Evolutionary conservation across 139 green algal species (phyloP), one percentile per base, ranked within the genome.

Genomic region (Coccomyxa sp.): DNA sequence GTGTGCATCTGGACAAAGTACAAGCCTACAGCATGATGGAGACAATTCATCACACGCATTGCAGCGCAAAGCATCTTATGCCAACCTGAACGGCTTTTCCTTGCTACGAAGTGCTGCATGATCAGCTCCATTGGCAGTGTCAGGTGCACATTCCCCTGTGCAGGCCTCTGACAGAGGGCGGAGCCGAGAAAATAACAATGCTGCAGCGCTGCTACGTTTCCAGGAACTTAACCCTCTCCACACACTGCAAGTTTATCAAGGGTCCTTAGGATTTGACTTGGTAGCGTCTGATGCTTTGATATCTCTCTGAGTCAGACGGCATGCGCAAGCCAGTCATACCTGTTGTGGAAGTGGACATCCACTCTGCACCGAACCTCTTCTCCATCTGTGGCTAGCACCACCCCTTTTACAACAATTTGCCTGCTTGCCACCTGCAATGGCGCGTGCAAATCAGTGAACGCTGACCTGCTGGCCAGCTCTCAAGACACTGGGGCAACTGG

Each of bases 181-280:
- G 21, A 85, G 59, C 18, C 76, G 58, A 27, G 58, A 31, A 75
- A 85, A 85, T 4, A 85, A 30, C n/a, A 85, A 28, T 25, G 82
- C 82, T 63, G 76, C 77, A 58, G 82, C 60, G 25, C 58, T 10
- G 32, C 76, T 79, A 9, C 27, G 23, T 76, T 82, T 85, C 82
- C 82, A 85, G 21, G n/a, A 51, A 7, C 38, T 51, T 51, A 51
- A 51, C 38, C 38, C 38, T 51, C 38, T 51, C 38, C 38, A 51
- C 38, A 51, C 38, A 51, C 38, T 51, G 38, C 38, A 51, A 51
- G 38, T 51, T 51, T 51, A 51, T 51, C 7, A 51, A 51, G 38
- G 38, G 7, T 51, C 38, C 38, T 51, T 7, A 51, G 38, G 38
- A 51, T 11, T 11, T 51, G 38, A 51, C 38, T 51, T 51, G 38